Conservation (phyloP, 2,329 filamentous ascomycete genomes). For the Pyrenophora seminiperda region DNA sequence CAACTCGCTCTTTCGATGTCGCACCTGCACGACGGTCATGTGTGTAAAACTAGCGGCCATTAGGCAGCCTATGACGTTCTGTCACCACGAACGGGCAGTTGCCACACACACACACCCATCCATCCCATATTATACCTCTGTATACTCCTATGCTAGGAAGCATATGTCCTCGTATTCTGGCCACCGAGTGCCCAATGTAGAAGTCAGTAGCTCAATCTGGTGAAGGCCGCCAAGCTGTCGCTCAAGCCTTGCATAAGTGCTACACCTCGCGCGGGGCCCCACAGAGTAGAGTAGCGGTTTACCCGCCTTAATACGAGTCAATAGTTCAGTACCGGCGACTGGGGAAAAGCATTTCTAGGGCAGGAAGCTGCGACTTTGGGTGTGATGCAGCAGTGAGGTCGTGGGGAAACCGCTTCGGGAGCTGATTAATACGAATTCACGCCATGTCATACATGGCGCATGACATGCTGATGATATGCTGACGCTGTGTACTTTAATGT, state of each 20-base stretch:
- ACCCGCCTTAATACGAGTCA: constrained; percentile 14
- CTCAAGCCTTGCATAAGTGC: constrained; percentile 18
- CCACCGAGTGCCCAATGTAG: constrained; percentile 12
- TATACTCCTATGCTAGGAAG: not conserved
- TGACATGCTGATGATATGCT: not conserved
- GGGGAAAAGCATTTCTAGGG: constrained; percentile 5
- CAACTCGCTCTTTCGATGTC: constrained; percentile 6
- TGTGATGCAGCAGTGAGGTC: constrained; percentile 24
- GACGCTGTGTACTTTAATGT: not conserved
- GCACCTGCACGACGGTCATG: constrained; percentile 19
- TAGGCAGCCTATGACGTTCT: constrained; percentile 14
- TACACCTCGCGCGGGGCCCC: constrained; percentile 12
- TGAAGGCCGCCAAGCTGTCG: constrained; percentile 11
- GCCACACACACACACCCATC: too few species aligned
- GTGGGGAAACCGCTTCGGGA: constrained; percentile 3
- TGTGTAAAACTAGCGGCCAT: constrained; percentile 12
- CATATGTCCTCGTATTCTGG: constrained; percentile 6
- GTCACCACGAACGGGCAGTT: constrained; percentile 14
- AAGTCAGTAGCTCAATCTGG: constrained; percentile 12
- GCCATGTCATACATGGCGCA: constrained; percentile 1
- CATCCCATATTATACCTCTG: constrained; percentile 6
- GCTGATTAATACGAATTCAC: constrained; percentile 15
- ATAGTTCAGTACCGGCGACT: constrained; percentile 13
- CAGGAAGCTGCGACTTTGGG: not conserved
- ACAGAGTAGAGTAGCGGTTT: constrained; percentile 6